These are phyloP conservation scores for Aspergillus persii DNA, from an alignment of 2,329 filamentous ascomycete genomes.

Conservation along the genomic window DNA sequence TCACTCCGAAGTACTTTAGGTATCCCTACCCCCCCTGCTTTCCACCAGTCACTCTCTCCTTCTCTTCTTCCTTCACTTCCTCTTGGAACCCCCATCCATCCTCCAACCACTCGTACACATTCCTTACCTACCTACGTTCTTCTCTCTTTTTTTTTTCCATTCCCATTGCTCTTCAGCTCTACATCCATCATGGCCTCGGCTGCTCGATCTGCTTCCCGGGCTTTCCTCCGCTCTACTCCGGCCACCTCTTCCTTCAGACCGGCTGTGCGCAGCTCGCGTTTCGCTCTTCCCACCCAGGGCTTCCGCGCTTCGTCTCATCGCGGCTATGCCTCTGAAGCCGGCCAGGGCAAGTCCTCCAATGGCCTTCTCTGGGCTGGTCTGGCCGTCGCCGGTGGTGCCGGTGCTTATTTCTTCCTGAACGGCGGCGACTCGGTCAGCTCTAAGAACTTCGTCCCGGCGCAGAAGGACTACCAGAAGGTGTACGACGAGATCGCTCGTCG, in stretches of 20 bases:
- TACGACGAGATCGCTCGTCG: conserved; percentile 81
- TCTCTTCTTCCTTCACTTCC: conserved; percentile 4
- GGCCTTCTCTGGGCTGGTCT: conserved; percentile 60
- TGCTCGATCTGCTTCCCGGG: conserved; percentile 43
- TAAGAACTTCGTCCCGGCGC: conserved; percentile 66
- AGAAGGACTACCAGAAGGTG: conserved; percentile 91
- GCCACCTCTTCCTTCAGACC: conserved; percentile 38
- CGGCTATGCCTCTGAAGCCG: conserved; percentile 72
- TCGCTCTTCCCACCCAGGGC: conserved; percentile 59
- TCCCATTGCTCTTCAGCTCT: conserved; percentile 6
- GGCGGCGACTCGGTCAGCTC: conserved; percentile 42
- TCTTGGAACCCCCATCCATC: not conserved
- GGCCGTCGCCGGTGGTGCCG: conserved; percentile 60
- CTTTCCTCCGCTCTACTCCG: conserved; percentile 41
- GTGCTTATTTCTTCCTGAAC: conserved; percentile 63
- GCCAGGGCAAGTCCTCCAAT: conserved; percentile 50
- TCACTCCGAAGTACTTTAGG: not conserved
- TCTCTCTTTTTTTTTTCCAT: conserved; percentile 1
- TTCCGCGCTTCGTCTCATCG: conserved; percentile 74
- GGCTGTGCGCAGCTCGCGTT: conserved; percentile 56
- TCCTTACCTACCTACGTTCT: not conserved
- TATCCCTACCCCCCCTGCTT: conserved; percentile 8
- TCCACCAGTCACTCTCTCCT: conserved; percentile 9
- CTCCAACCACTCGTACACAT: not conserved
- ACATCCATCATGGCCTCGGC: conserved; percentile 23